Evolutionary conservation across 2,329 filamentous ascomycete species (phyloP), one percentile per base, ranked within the genome.

Genomic region (Sporothrix protearum): DNA sequence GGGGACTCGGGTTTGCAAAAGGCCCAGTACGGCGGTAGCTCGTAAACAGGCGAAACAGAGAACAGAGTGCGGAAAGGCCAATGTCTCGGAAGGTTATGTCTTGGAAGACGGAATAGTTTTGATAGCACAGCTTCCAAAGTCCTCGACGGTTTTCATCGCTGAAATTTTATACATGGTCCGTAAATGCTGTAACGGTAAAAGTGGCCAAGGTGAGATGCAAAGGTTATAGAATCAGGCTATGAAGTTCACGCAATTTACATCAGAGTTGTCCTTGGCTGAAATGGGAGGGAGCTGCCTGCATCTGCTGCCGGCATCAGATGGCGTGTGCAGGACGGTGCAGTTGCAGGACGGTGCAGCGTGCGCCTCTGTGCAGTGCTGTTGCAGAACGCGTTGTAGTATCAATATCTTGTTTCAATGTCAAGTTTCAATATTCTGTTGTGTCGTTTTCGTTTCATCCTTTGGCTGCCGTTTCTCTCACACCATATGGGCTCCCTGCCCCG

Each of bases 31-130:
- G 4, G 28, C 14, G 51, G 51, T 12, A 7, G 4, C 36, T 63
- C 33, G 57, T 63, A 63, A 42, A 63, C n/a, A 42, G n/a, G 36
- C 57, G 57, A 63, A 42, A 63, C 33, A 42, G n/a, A 63, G 33
- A n/a, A n/a, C 36, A 36, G 57, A 63, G 39, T 5, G 49, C n/a
- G 16, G 33, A 42, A 42, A 10, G 16, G 19, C 2, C 7, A n/a
- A 42, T 63, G 57, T 63, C 57, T 63, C 33, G 33, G 33, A 14
- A 42, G 36, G 10, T 7, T 2, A 42, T 42, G 33, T 42, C 57
- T 63, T 42, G 14, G 57, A 63, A 14, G 22, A n/a, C 57, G 36
- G 33, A 61, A 61, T 4, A 2, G 16, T 16, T 14, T 16, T 22
- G 16, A 42, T 4, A 63, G 57, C 33, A 25, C n/a, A 16, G 57